Conservation (phyloP, 805 yeast genomes). For the Tetrapisispora nanseiensis region DNA sequence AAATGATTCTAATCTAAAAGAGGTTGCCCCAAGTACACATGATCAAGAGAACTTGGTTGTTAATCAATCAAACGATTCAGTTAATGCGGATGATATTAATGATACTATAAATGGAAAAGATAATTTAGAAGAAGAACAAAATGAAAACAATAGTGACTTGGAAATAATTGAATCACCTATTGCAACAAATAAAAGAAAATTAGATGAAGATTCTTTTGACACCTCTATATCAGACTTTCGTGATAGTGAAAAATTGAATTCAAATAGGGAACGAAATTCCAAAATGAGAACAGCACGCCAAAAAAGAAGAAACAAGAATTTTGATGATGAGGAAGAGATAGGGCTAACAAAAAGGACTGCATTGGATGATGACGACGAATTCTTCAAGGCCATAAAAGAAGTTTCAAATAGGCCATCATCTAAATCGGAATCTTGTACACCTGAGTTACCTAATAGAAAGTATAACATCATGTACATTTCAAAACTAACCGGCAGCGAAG, state of each 20-base stretch:
- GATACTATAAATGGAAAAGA: background rate
- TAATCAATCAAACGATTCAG: too few relatives aligned
- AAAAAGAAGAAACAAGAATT: background rate
- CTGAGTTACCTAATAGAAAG: constrained; percentile 13
- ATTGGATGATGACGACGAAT: constrained; percentile 20
- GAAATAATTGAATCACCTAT: background rate
- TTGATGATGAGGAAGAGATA: background rate
- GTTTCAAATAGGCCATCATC: constrained; percentile 8
- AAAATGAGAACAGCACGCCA: background rate
- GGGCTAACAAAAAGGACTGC: background rate
- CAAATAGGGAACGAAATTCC: background rate
- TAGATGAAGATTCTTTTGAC: background rate
- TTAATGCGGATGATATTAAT: too few relatives aligned
- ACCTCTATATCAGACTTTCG: background rate
- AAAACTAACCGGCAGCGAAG: constrained; percentile 20
- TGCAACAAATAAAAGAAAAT: background rate
- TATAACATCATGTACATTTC: constrained; percentile 23
- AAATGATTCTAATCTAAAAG: background rate
- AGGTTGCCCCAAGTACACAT: too few relatives aligned
- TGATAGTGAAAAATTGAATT: background rate
- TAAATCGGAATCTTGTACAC: constrained; percentile 4
- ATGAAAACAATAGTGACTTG: background rate
- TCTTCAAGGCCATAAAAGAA: constrained; percentile 15
- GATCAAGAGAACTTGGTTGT: background rate
- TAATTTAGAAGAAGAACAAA: background rate